phyloP scores from a whole-genome alignment of 495 filamentous ascomycete genomes.

The Aspergillus ellipticus region DNA sequence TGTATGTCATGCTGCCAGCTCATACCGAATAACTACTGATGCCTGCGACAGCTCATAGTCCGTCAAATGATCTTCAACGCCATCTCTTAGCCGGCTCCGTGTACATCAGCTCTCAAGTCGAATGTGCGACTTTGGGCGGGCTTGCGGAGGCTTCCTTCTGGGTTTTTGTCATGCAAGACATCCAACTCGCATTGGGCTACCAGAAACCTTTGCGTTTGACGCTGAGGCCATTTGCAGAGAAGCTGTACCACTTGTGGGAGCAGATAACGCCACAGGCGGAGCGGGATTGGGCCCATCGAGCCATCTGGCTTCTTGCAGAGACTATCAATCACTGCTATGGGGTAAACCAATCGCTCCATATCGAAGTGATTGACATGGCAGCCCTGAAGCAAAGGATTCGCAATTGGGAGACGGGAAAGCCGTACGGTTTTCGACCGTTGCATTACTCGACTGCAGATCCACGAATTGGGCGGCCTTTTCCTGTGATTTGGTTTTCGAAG shows the following conservation, averaged over 20 bases:
- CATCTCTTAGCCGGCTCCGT: constrained; percentile 43
- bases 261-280: constrained; percentile 27
- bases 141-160: constrained; percentile 42
- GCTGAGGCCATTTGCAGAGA: constrained; percentile 35
- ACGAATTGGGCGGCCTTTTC: constrained; percentile 32
- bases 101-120: constrained; percentile 41
- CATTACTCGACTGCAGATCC: constrained; percentile 31
- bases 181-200: constrained; percentile 38
- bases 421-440: constrained; percentile 34
- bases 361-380: constrained; percentile 17
- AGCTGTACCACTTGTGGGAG: constrained; percentile 31
- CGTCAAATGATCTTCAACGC: constrained; percentile 36
- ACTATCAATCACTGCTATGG: constrained; percentile 39
- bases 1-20: constrained; percentile 19
- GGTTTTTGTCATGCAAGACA: constrained; percentile 44
- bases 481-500: constrained; percentile 37
- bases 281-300: constrained; percentile 38
- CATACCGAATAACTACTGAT: background rate
- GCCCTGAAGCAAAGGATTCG: constrained; percentile 27
- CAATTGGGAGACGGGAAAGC: constrained; percentile 29
- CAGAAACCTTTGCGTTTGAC: constrained; percentile 36
- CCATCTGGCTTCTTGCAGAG: constrained; percentile 40
- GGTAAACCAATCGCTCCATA: constrained; percentile 16
- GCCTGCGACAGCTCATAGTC: constrained; percentile 24
- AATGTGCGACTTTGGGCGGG: constrained; percentile 36